Conservation (phyloP, 2,329 filamentous ascomycete genomes). For the Hymenoscyphus salicellus region DNA sequence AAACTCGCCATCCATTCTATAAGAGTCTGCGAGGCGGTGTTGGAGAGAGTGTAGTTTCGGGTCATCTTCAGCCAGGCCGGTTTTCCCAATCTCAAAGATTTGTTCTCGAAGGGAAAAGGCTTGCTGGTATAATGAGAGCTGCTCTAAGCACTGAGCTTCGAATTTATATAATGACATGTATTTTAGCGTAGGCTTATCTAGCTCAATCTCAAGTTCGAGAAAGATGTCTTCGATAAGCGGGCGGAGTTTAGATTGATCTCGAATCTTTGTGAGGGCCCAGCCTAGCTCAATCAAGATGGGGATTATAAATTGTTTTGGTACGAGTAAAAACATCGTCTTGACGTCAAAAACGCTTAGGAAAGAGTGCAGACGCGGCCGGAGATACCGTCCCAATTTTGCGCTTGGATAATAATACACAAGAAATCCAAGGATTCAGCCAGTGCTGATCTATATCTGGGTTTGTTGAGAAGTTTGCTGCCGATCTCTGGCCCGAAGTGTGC, state of each 20-base stretch:
- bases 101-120: background rate
- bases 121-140: background rate
- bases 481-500: conserved; percentile 25
- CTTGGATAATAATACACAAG: conserved; percentile 10
- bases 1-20: background rate
- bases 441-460: conserved; percentile 17
- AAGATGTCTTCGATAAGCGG: background rate
- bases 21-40: background rate
- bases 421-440: conserved; percentile 23
- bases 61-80: background rate
- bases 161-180: background rate
- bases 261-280: background rate
- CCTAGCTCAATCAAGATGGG: background rate
- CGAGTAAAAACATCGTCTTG: background rate
- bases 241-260: background rate
- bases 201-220: background rate
- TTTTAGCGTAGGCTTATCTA: background rate
- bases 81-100: background rate
- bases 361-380: background rate
- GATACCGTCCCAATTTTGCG: conserved; percentile 7
- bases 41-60: background rate
- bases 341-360: background rate
- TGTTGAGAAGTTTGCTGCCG: conserved; percentile 17
- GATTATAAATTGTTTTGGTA: background rate
- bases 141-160: background rate